These are phyloP conservation scores for Chrysanthemum makinoi DNA, from an alignment of 129 eudicot genomes.

Conservation along the genomic window DNA sequence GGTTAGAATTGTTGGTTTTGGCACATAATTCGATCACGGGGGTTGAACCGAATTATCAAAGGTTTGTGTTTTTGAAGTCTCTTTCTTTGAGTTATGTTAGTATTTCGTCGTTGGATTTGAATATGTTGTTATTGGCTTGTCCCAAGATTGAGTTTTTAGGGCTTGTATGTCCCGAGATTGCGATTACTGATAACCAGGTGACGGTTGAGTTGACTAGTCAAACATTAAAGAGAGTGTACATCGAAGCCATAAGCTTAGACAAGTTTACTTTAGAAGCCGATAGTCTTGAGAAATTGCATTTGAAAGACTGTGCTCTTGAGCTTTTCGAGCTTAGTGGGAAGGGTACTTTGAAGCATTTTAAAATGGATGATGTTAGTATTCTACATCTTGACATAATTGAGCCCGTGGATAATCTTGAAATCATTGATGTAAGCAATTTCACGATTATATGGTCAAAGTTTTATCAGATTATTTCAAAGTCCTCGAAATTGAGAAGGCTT, in stretches of 20 bases:
- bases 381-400: constrained; percentile 76
- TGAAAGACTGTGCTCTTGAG: constrained; percentile 76
- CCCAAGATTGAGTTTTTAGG: constrained; percentile 63
- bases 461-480: constrained; percentile 66
- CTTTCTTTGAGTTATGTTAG: constrained; percentile 74
- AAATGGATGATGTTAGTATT: constrained; percentile 77
- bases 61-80: constrained; percentile 51
- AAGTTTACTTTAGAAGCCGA: constrained; percentile 76
- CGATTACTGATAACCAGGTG: constrained; percentile 64
- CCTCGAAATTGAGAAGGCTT: constrained; percentile 64
- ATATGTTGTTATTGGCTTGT: constrained; percentile 62
- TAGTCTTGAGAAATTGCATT: constrained; percentile 63
- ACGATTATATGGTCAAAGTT: constrained; percentile 75
- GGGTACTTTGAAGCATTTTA: constrained; percentile 58
- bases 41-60: constrained; percentile 74
- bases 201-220: constrained; percentile 59
- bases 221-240: constrained; percentile 54
- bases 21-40: constrained; percentile 67
- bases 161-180: constrained; percentile 66
- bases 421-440: constrained; percentile 71
- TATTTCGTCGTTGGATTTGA: constrained; percentile 74
- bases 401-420: constrained; percentile 62
- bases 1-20: constrained; percentile 60
- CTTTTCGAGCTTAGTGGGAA: constrained; percentile 67
- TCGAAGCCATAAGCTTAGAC: constrained; percentile 76